Base-by-base conservation (phyloP, 1,139 yeast species). In the Yamadazyma blattariae region DNA sequence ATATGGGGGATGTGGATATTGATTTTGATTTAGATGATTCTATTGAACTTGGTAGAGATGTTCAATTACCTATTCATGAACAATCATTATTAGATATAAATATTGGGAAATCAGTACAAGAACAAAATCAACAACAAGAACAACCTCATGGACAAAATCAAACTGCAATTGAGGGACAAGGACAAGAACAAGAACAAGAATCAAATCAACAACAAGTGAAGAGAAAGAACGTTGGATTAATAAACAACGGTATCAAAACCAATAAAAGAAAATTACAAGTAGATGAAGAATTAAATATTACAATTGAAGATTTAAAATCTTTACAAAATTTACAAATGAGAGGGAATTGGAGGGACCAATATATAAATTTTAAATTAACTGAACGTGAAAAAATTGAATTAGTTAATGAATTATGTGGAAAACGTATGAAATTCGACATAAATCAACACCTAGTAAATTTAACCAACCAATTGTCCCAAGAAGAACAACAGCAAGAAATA, bases 11-110 rank as follows among this genome's bases (percentile, higher is more conserved):
- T 5, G 19, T 17, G 5, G 75, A 75, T 37, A 61, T 76, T 32
- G 75, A 71, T 30, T 59, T 63, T 16, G 59, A 56, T 27, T 28
- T 32, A 17, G 53, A 71, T 41, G 42, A 47, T 32, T 68, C 76
- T 3, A 64, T 75, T 15, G 81, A 77, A 50, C 51, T 68, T 15
- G 80, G 79, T 3, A 63, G 80, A 52, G 64, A 69, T 33, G 68
- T 57, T 3, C 50, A 54, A 23, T 17, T 30, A 14, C 43, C 45
- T 4, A 53, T 54, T 16, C 57, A 58, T n/a, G 67, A 66, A 19
- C 45, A 64, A 25, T 61, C 71, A 1, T 45, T 57, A 2, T 46
- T 64, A 29, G 61, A 59, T 30, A 48, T 55, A 19, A 46, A 29
- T 14, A 40, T 42, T 22, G 46, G 37, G 9, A 20, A 64, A 29